These are phyloP conservation scores for Viola pubescens DNA, from an alignment of 441 rosid species.

Conservation along the genomic window DNA sequence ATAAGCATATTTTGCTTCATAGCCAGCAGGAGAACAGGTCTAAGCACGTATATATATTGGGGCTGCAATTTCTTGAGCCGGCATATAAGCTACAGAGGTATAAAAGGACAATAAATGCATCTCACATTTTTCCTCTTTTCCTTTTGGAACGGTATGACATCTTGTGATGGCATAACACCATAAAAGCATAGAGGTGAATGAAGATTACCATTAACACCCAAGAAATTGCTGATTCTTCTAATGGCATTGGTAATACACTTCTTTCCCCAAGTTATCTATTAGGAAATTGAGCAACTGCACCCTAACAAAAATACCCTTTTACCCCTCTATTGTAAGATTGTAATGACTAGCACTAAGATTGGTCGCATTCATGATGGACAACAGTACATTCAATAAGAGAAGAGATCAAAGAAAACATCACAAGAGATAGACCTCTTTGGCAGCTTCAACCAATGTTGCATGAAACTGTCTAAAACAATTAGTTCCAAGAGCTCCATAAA, in stretches of 20 bases:
- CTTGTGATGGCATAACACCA: not conserved
- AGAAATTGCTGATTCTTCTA: not conserved
- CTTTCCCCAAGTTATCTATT: not conserved
- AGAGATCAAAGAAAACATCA: conserved; percentile 2
- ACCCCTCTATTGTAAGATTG: not conserved
- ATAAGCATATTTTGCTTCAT: too few relatives aligned
- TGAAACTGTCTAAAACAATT: conserved; percentile 82
- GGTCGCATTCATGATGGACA: too few relatives aligned
- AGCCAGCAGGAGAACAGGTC: too few relatives aligned
- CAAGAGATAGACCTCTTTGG: conserved; percentile 49
- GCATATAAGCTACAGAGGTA: too few relatives aligned
- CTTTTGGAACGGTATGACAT: too few relatives aligned
- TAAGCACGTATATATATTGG: too few relatives aligned
- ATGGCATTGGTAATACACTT: not conserved
- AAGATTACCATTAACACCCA: not conserved
- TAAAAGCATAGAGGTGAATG: not conserved
- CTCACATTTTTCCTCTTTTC: too few relatives aligned
- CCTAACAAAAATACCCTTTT: not conserved
- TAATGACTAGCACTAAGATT: too few relatives aligned
- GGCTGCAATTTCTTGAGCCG: too few relatives aligned
- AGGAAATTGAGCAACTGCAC: too few relatives aligned
- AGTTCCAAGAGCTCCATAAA: conserved; percentile 94
- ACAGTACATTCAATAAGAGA: too few relatives aligned
- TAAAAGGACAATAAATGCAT: too few relatives aligned
- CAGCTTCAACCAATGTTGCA: conserved; percentile 55